Evolutionary conservation across 2,329 filamentous ascomycete species (phyloP).

Genomic region (Purpureocillium lavendulum): DNA sequence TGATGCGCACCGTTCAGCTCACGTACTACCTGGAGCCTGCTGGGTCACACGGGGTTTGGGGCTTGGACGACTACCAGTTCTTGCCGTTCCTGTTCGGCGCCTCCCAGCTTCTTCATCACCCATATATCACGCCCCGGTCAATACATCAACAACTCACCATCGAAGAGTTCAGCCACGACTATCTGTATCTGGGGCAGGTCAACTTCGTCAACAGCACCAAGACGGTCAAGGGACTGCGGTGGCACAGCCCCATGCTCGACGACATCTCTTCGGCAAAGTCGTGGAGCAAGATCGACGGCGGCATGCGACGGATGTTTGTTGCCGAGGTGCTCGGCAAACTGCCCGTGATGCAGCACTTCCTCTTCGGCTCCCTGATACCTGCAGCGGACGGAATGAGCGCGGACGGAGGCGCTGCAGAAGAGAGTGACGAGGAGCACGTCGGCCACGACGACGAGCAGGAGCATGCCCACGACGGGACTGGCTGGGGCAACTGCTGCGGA

Average conservation of each 20-base stretch:
- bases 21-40: conserved; percentile 97
- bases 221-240: conserved; percentile 85
- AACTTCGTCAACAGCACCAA: conserved; percentile 94
- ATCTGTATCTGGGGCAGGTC: conserved; percentile 87
- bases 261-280: conserved; percentile 87
- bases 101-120: conserved; percentile 79
- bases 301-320: conserved; percentile 96
- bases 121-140: conserved; percentile 64
- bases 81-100: conserved; percentile 92
- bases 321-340: conserved; percentile 88
- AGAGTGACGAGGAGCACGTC: conserved; percentile 42
- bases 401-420: conserved; percentile 40
- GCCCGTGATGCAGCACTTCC: conserved; percentile 97
- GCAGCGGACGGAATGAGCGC: conserved; percentile 75
- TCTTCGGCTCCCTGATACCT: conserved; percentile 81
- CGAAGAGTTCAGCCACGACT: conserved; percentile 78
- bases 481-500: conserved; percentile 87
- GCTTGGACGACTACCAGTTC: conserved; percentile 95
- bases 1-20: conserved; percentile 83
- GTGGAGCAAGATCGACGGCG: conserved; percentile 87
- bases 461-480: conserved; percentile 53
- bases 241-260: conserved; percentile 98
- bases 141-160: conserved; percentile 86
- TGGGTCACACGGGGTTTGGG: conserved; percentile 96
- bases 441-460: conserved; percentile 52